Evolutionary conservation across 768 basidiomycete species (phyloP), one percentile per base, ranked within the genome.

Genomic region (Boletus pseudo-olivaceus): DNA sequence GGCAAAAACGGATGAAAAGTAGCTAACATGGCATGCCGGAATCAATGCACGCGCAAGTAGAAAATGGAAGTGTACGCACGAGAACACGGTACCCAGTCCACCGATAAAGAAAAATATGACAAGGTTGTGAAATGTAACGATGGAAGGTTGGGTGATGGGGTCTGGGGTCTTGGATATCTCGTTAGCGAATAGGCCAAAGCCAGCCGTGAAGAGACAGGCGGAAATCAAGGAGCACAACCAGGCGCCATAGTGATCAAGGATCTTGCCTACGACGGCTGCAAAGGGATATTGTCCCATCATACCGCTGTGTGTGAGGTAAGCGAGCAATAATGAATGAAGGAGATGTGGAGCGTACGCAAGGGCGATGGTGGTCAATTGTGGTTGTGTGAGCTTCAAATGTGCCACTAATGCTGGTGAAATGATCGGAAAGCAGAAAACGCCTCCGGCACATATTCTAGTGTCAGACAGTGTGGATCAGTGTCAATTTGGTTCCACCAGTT

Each of bases 221-320:
- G 87, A 78, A 15, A 81, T 62, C 40, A 88, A 70, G 17, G 90
- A 90, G 67, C 84, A 87, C 5, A 75, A 65, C 66, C 85, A 79
- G 34, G 90, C 82, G 0, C 90, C 90, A 61, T 82, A 78, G 37
- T 62, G 62, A 69, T 93, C 90, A 39, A 88, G 75, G 2, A 85
- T 65, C 57, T 82, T 84, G 43, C 90, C 90, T 39, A 85, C 82
- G 1, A 89, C 15, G 2, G 83, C 82, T 19, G 86, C 81, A 54
- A 89, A 76, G 3, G 88, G 88, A 67, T 93, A 92, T 72, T 92
- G 89, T 5, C 88, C 86, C 57, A 84, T 79, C 79, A 93, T 83
- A 3, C 87, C 90, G n/a, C 90, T 92, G 48, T 34, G 37, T 50
- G 30, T 32, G 9, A 17, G 5, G 12, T 62, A 37, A 60, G 54